phyloP scores from a whole-genome alignment of 495 filamentous ascomycete species.

The Aspergillus mulundensis region DNA sequence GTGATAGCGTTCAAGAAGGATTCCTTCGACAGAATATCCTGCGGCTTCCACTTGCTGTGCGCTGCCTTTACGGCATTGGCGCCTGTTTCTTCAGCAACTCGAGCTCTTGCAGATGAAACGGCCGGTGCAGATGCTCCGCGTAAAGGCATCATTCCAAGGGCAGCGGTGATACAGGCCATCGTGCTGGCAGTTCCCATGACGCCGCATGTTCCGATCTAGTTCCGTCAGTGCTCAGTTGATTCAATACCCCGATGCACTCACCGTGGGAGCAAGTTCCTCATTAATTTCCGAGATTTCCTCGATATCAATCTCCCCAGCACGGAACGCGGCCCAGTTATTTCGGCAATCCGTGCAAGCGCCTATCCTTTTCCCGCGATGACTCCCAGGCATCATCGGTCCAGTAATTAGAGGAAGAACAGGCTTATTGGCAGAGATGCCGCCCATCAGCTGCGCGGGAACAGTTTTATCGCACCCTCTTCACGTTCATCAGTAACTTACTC shows the following conservation, averaged over 20 bases:
- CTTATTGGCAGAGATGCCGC: constrained; percentile 66
- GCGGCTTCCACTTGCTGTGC: constrained; percentile 40
- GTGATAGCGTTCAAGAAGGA: constrained; percentile 66
- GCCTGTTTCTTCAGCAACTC: constrained; percentile 62
- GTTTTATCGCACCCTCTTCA: constrained; percentile 61
- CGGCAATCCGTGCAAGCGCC: constrained; percentile 66
- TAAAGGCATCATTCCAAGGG: constrained; percentile 61
- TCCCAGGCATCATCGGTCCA: constrained; percentile 66
- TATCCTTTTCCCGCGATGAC: constrained; percentile 52
- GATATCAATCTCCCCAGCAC: constrained; percentile 57
- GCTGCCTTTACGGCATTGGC: constrained; percentile 50
- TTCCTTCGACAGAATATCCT: constrained; percentile 52
- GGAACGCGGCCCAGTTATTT: constrained; percentile 62
- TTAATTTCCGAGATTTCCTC: constrained; percentile 65
- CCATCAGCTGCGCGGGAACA: constrained; percentile 65
- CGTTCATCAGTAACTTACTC: not conserved
- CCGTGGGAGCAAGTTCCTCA: constrained; percentile 62
- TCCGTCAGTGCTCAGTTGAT: not conserved
- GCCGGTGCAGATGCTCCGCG: constrained; percentile 59
- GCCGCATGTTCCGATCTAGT: constrained; percentile 60
- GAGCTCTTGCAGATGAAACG: constrained; percentile 58
- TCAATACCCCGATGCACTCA: constrained; percentile 20
- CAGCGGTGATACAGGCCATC: constrained; percentile 64
- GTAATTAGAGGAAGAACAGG: constrained; percentile 60
- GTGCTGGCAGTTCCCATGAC: constrained; percentile 70